Conservation (phyloP, 1,284 basidiomycete genomes). For the Naganishia sp. region DNA sequence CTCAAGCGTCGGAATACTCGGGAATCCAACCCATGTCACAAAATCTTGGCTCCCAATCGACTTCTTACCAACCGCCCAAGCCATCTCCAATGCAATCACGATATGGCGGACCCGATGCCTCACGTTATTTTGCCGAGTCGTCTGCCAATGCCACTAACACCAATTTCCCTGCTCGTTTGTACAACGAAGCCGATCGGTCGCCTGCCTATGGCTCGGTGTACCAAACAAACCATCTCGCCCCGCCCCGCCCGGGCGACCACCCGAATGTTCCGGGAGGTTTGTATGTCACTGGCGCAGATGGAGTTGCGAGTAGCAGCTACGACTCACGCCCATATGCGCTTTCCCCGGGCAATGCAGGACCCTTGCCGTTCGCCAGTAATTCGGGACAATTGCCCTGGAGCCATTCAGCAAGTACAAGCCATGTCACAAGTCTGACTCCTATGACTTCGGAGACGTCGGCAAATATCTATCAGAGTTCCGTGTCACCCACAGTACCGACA, state of each 20-base stretch:
- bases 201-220: background rate
- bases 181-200: slow-evolving; percentile 2
- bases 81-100: slow-evolving; percentile 12
- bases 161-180: background rate
- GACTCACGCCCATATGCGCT: slow-evolving; percentile 6
- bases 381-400: slow-evolving; percentile 1
- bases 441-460: slow-evolving; percentile 6
- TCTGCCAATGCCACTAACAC: background rate
- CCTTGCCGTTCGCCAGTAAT: background rate
- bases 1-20: background rate
- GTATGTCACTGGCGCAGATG: background rate
- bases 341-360: background rate
- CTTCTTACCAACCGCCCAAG: slow-evolving; percentile 5
- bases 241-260: background rate
- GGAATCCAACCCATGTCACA: background rate
- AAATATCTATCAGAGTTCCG: slow-evolving; percentile 9
- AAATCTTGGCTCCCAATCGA: background rate
- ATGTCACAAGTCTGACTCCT: background rate
- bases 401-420: background rate
- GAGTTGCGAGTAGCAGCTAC: background rate
- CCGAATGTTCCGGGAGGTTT: background rate
- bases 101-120: slow-evolving; percentile 5
- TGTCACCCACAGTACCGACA: slow-evolving; percentile 15
- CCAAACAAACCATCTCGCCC: background rate
- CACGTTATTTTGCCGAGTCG: background rate